Percentiles rank a stretch among this genome's conserved stretches.
These are phyloP conservation scores for Pulveroboletus frians DNA, from an alignment of 768 basidiomycete genomes.

Conservation along the genomic window DNA sequence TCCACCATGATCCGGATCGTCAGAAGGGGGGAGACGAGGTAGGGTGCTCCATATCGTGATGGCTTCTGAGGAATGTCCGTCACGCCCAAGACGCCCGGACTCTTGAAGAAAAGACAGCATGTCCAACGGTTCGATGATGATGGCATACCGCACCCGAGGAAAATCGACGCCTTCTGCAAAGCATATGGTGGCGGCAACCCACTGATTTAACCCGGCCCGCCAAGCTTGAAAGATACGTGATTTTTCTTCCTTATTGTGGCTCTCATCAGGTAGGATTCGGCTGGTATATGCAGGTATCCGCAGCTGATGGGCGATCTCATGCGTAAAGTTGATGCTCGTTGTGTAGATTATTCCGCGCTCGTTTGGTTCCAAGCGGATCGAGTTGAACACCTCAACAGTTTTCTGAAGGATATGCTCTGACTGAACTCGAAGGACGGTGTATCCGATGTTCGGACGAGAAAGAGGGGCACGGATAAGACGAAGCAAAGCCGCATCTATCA, in stretches of 20 bases:
- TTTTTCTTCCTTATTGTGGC: slow-evolving; percentile 5
- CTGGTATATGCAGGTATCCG: slow-evolving; percentile 3
- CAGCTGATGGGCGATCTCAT: background rate
- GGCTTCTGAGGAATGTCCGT: background rate
- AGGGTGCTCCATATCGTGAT: slow-evolving; percentile 6
- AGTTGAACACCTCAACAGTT: background rate
- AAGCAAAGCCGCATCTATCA: background rate
- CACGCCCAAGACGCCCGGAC: slow-evolving; percentile 7
- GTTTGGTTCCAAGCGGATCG: background rate
- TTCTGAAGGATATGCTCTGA: background rate
- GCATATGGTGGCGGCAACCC: slow-evolving; percentile 1
- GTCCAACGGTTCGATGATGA: background rate
- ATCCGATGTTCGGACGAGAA: background rate
- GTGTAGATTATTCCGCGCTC: slow-evolving; percentile 9
- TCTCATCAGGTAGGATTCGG: background rate
- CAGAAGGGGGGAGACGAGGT: no score
- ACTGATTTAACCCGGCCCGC: background rate
- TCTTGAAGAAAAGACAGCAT: slow-evolving; percentile 11
- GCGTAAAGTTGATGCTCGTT: background rate
- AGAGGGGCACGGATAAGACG: background rate
- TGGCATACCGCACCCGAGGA: background rate
- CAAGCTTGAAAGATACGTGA: background rate
- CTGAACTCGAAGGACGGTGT: background rate
- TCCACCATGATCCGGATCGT: no score
- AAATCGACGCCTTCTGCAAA: slow-evolving; percentile 8